These are phyloP conservation scores for Pleurotus djamor DNA, from an alignment of 768 basidiomycete species.

Conservation along the genomic window DNA sequence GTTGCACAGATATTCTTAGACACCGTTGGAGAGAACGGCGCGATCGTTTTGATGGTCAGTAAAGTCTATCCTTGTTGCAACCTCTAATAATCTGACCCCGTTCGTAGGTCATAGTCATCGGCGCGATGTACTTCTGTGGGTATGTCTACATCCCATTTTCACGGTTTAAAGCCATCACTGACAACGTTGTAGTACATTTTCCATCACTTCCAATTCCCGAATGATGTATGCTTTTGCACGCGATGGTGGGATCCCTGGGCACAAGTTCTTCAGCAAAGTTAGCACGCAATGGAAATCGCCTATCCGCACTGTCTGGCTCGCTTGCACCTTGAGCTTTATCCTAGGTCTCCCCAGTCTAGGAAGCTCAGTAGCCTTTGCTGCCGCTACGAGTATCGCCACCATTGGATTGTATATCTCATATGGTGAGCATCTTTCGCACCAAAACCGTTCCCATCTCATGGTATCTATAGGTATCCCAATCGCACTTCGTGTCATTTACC, in stretches of 20 bases:
- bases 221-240: slow-evolving; percentile 86
- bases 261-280: slow-evolving; percentile 65
- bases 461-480: slow-evolving; percentile 57
- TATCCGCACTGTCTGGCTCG: slow-evolving; percentile 78
- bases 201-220: slow-evolving; percentile 73
- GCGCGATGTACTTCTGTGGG: slow-evolving; percentile 77
- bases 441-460: background rate
- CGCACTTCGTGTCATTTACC: slow-evolving; percentile 60
- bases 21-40: slow-evolving; percentile 70
- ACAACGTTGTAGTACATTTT: slow-evolving; percentile 53
- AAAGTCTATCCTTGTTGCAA: background rate
- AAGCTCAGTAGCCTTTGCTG: slow-evolving; percentile 66
- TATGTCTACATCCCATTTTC: slow-evolving; percentile 18
- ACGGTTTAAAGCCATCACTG: background rate
- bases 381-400: slow-evolving; percentile 62
- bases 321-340: slow-evolving; percentile 72
- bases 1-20: slow-evolving; percentile 81
- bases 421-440: slow-evolving; percentile 29
- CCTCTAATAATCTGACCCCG: background rate
- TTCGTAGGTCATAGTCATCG: slow-evolving; percentile 58
- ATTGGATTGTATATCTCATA: slow-evolving; percentile 80
- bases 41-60: slow-evolving; percentile 67
- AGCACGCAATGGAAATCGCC: slow-evolving; percentile 58
- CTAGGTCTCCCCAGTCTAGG: slow-evolving; percentile 75
- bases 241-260: slow-evolving; percentile 72